These are phyloP conservation scores for Blastosporella zonata DNA, from an alignment of 1,284 basidiomycete species.

Conservation along the genomic window DNA sequence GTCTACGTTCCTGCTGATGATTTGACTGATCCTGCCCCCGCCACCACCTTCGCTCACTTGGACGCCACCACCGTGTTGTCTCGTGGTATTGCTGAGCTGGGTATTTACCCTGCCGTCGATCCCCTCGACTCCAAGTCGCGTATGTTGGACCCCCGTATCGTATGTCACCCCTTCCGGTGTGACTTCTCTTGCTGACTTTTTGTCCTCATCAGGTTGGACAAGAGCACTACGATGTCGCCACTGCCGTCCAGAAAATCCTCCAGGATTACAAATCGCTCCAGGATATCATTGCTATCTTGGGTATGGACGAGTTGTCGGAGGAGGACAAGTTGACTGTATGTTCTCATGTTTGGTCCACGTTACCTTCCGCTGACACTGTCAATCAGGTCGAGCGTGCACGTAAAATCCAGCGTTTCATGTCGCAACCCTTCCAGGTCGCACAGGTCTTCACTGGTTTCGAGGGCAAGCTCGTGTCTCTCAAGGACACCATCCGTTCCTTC, in stretches of 20 bases:
- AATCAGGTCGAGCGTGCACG: slow-evolving; percentile 81
- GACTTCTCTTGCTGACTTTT: slow-evolving; percentile 1
- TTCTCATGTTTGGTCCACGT: slow-evolving; percentile 13
- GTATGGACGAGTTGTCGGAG: slow-evolving; percentile 99
- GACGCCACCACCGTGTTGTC: slow-evolving; percentile 99
- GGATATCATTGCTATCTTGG: slow-evolving; percentile 94
- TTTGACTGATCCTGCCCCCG: slow-evolving; percentile 99
- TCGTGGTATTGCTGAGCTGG: slow-evolving; percentile 98
- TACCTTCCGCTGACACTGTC: slow-evolving; percentile 6
- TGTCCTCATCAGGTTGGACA: slow-evolving; percentile 53
- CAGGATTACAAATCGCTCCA: slow-evolving; percentile 99
- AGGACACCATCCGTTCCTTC: slow-evolving; percentile 92
- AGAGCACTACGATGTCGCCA: slow-evolving; percentile 96
- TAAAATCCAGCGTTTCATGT: slow-evolving; percentile 98
- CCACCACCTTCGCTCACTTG: slow-evolving; percentile 99
- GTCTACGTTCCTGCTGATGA: slow-evolving; percentile 99
- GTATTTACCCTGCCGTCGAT: slow-evolving; percentile 99
- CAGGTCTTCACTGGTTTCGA: slow-evolving; percentile 99
- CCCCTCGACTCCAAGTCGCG: slow-evolving; percentile 99
- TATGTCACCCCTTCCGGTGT: slow-evolving; percentile 39
- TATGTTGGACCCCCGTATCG: slow-evolving; percentile 99
- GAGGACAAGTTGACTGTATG: slow-evolving; percentile 97
- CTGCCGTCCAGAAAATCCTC: slow-evolving; percentile 96
- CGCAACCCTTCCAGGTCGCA: slow-evolving; percentile 98
- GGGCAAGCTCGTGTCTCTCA: slow-evolving; percentile 91